Conservation (phyloP, 441 rosid genomes). For the Populus hybrid region DNA sequence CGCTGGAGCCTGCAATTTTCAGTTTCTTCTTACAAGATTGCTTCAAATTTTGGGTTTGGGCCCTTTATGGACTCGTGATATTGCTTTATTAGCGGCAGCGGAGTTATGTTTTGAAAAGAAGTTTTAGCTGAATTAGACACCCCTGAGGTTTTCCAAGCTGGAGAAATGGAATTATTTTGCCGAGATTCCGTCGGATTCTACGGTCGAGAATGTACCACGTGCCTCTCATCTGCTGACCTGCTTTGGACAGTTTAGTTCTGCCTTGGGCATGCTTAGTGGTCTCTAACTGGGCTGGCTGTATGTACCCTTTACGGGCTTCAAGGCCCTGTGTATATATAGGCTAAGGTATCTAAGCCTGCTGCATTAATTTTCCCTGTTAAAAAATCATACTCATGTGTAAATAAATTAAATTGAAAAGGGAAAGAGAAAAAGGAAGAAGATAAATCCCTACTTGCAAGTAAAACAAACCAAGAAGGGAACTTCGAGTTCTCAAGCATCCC, state of each 20-base stretch:
- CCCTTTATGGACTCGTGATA: background rate
- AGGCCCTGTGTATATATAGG: background rate
- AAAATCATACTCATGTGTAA: background rate
- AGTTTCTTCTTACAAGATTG: background rate
- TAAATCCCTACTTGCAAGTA: background rate
- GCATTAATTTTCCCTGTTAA: too few relatives aligned
- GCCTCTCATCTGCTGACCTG: too few relatives aligned
- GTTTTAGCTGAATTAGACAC: background rate
- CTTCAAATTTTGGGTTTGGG: background rate
- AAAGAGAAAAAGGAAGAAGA: background rate
- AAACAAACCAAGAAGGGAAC: background rate
- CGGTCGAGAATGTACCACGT: background rate
- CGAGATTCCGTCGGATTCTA: background rate
- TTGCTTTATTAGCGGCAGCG: background rate
- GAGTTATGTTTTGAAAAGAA: background rate
- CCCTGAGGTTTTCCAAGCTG: background rate
- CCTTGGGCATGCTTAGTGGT: background rate
- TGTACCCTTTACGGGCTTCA: too few relatives aligned
- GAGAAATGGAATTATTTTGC: background rate
- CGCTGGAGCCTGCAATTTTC: background rate
- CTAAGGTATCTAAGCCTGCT: too few relatives aligned
- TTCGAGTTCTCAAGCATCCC: background rate
- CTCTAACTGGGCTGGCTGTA: too few relatives aligned
- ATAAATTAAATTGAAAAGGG: background rate
- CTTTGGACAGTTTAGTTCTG: too few relatives aligned